Percentiles rank a stretch among this genome's conserved stretches.
Conservation (phyloP, 2,329 filamentous ascomycete species). For the Cercospora citrullina region DNA sequence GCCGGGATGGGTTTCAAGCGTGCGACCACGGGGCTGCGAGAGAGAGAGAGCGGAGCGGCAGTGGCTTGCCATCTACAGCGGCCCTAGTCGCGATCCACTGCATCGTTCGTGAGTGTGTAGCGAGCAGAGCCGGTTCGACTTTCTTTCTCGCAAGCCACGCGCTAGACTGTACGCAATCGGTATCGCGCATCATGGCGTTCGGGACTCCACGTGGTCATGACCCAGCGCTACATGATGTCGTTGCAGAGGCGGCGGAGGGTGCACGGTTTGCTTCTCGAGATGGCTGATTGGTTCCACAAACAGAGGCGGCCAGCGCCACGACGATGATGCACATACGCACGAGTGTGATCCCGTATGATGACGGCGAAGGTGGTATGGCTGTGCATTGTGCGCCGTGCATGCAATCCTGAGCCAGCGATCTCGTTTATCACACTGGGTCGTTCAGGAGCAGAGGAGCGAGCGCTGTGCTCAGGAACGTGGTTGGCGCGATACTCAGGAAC, state of each 20-base stretch:
- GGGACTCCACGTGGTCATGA: conserved; percentile 10
- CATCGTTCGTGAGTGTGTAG: neutral
- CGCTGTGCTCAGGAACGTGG: neutral
- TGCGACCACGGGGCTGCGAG: neutral
- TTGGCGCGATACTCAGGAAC: neutral
- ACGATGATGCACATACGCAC: neutral
- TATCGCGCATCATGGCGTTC: conserved; percentile 7
- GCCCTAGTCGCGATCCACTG: no score
- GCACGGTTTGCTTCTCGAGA: neutral
- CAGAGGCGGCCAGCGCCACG: neutral
- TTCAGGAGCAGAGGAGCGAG: neutral
- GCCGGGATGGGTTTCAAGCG: neutral
- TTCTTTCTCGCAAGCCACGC: neutral
- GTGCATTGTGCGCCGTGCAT: neutral
- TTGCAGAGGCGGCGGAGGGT: conserved; percentile 4
- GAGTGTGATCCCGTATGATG: neutral
- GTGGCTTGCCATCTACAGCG: no score
- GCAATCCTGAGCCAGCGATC: neutral
- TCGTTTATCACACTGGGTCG: neutral
- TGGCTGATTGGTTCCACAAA: neutral
- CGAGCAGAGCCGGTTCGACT: neutral
- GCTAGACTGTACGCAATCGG: conserved; percentile 2
- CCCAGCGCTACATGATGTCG: conserved; percentile 1
- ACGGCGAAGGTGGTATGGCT: neutral
- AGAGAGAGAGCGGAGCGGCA: no score